Base-by-base conservation (phyloP, 257 asterid genomes). In the Capsicum chinense region DNA sequence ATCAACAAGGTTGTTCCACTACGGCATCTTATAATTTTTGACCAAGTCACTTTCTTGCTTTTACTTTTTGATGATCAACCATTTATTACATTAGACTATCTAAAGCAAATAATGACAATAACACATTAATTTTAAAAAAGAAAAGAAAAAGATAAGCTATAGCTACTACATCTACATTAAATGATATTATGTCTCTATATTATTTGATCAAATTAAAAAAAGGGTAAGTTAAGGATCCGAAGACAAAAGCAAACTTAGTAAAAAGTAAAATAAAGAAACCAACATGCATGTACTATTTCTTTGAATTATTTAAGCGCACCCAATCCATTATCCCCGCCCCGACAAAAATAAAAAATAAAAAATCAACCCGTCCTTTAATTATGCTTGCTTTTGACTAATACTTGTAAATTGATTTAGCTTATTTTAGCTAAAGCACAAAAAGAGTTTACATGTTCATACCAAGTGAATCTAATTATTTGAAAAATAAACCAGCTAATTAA, bases 1-100 rank as follows among this genome's bases (percentile, higher is more conserved):
- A 52, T 54, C 50, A 78, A 54, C 48, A 52, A 76, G 5, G 48
- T 33, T 13, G 81, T 33, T 76, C 63, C 81, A 76, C 26, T 4
- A 76, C 81, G 81, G 81, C 81, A 48, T 79, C 81, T 39, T 64
- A 47, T 54, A 56, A 50, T 71, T 78, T 78, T 83, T 80, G 88
- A 85, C 86, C 64, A 67, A 42, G 79, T 56, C 87, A 7, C 64
- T 85, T 74, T 56, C 60, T 9, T 6, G 6, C 67, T 71, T 52
- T 42, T 79, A 13, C 78, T 81, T 83, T 63, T 42, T 42, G 7
- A 42, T 11, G 10, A 54, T 80, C 59, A 84, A 63, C 83, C 59
- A 85, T 63, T 64, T 26, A 26, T 26, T 26, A 26, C 33, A 26
- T 26, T 56, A n/a, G 52, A 67, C 79, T 56, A 33, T 21, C 62